Conservation (phyloP, 768 basidiomycete species). For the Baorangia bicolor region DNA sequence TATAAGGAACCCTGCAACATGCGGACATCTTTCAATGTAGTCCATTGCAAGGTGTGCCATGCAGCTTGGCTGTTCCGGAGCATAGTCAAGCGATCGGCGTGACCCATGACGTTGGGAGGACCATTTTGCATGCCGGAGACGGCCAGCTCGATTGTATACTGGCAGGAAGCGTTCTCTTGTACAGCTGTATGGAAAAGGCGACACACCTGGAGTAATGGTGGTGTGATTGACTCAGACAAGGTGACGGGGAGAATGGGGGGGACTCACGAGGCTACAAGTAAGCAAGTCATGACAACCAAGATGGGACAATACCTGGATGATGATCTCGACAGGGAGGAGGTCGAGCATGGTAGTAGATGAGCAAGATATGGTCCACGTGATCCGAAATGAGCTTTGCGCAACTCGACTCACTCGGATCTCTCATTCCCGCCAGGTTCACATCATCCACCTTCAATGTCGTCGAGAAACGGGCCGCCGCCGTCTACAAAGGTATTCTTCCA, state of each 20-base stretch:
- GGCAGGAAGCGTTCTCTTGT: slow-evolving; percentile 33
- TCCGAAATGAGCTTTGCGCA: slow-evolving; percentile 1
- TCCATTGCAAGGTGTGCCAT: slow-evolving; percentile 43
- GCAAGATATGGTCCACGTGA: slow-evolving; percentile 25
- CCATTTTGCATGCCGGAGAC: slow-evolving; percentile 44
- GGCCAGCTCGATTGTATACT: slow-evolving; percentile 47
- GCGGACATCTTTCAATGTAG: slow-evolving; percentile 29
- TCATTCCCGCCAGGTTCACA: slow-evolving; percentile 2
- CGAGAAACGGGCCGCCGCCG: slow-evolving; percentile 18
- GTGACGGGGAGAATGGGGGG: neutral
- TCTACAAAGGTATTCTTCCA: slow-evolving; percentile 33
- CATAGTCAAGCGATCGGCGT: slow-evolving; percentile 36
- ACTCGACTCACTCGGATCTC: neutral
- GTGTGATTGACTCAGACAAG: neutral
- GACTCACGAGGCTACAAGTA: slow-evolving; percentile 28
- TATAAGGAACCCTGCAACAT: slow-evolving; percentile 49
- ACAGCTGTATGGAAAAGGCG: slow-evolving; percentile 30
- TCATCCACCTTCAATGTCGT: slow-evolving; percentile 28
- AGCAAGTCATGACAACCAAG: slow-evolving; percentile 27
- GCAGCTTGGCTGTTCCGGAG: slow-evolving; percentile 40
- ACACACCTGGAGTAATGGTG: slow-evolving; percentile 31
- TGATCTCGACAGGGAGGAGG: slow-evolving; percentile 25
- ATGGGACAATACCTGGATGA: slow-evolving; percentile 20
- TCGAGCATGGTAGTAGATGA: slow-evolving; percentile 3
- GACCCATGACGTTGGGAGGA: slow-evolving; percentile 23